Conservation (phyloP, 1,284 basidiomycete species). For the Peniophora sp. region DNA sequence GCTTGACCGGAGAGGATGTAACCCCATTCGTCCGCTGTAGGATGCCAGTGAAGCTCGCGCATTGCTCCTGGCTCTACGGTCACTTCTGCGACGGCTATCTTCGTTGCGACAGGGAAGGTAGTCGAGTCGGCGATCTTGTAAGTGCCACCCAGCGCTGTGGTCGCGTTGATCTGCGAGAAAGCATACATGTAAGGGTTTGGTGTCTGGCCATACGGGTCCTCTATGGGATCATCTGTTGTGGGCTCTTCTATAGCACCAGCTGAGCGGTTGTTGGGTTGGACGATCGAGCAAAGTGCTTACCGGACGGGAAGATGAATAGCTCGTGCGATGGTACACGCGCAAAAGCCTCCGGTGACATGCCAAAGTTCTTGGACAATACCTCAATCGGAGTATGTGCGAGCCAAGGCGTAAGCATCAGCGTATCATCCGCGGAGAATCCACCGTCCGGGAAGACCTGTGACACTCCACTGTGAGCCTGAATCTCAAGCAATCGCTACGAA, state of each 20-base stretch:
- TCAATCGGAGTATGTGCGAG: conserved; percentile 51
- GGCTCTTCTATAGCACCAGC: neutral
- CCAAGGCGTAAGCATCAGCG: conserved; percentile 67
- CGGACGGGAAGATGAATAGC: conserved; percentile 58
- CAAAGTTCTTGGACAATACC: conserved; percentile 69
- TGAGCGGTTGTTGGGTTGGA: too few species aligned
- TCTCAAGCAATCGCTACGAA: too few species aligned
- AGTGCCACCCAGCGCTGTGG: conserved; percentile 46
- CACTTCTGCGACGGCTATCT: conserved; percentile 60
- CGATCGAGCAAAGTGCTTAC: too few species aligned
- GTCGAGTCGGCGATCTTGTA: conserved; percentile 58
- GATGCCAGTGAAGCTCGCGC: conserved; percentile 57
- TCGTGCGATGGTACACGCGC: conserved; percentile 48
- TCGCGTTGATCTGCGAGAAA: conserved; percentile 44
- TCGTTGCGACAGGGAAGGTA: conserved; percentile 41
- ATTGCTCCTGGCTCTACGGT: conserved; percentile 63
- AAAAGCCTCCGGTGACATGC: conserved; percentile 44
- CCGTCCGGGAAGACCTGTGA: conserved; percentile 51
- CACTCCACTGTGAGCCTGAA: too few species aligned
- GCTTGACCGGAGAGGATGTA: conserved; percentile 47
- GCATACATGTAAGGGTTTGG: conserved; percentile 46
- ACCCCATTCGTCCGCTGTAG: conserved; percentile 62
- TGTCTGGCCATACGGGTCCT: conserved; percentile 43
- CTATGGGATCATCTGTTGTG: conserved; percentile 14
- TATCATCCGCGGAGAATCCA: conserved; percentile 59